Conservation (phyloP, 75 land plant species). For the Selaginella moellendorffii region DNA sequence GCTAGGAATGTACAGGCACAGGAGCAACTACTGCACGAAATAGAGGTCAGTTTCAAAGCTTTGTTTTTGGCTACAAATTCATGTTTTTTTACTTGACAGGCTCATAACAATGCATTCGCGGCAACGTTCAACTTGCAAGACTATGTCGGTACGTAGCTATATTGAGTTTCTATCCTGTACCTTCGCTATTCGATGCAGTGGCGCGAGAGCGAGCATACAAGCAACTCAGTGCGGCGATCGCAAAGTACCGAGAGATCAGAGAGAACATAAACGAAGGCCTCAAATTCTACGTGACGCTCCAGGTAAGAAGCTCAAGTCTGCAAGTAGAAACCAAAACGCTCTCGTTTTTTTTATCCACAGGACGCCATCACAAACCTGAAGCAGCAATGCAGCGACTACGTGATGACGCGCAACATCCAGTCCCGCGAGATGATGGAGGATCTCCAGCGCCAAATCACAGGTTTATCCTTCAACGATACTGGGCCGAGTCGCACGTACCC, state of each 20-base stretch:
- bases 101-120: slow-evolving; percentile 71
- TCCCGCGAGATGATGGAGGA: slow-evolving; percentile 95
- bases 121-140: slow-evolving; percentile 83
- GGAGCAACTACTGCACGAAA: slow-evolving; percentile 64
- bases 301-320: slow-evolving; percentile 28
- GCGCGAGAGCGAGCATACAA: slow-evolving; percentile 62
- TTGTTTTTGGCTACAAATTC: neutral
- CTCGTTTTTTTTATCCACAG: slow-evolving; percentile 22
- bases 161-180: neutral
- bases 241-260: slow-evolving; percentile 78
- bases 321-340: neutral
- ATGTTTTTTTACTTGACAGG: slow-evolving; percentile 28
- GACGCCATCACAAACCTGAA: slow-evolving; percentile 88
- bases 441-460: slow-evolving; percentile 77
- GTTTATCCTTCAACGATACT: slow-evolving; percentile 45
- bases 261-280: slow-evolving; percentile 93
- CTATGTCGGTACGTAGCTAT: slow-evolving; percentile 43
- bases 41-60: slow-evolving; percentile 37
- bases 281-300: slow-evolving; percentile 94
- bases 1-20: slow-evolving; percentile 77
- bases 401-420: slow-evolving; percentile 93
- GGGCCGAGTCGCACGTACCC: slow-evolving; percentile 13
- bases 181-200: slow-evolving; percentile 21
- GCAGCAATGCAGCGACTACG: slow-evolving; percentile 94
- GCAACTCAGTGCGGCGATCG: slow-evolving; percentile 72